Percentiles rank a stretch among this genome's conserved stretches.
Evolutionary conservation across 768 basidiomycete species (phyloP).

Genomic region (Lyophyllum atratum): DNA sequence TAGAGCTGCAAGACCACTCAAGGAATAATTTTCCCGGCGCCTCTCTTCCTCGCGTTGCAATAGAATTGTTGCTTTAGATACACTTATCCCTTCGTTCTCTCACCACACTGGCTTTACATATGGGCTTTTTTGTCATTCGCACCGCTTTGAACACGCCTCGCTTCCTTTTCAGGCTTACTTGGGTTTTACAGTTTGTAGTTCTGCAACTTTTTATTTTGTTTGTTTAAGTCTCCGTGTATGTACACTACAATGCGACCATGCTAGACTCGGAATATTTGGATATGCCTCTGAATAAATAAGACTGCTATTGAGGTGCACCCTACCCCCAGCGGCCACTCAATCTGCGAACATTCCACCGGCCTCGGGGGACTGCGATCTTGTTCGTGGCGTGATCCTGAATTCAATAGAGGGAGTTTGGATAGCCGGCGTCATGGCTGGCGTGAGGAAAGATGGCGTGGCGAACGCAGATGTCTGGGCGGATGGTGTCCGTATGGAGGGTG

Average conservation of each 20-base stretch:
- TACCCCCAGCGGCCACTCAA: constrained; percentile 5
- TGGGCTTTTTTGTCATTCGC: no score
- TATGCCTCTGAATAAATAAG: neutral
- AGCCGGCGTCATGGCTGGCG: neutral
- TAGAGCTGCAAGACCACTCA: constrained; percentile 7
- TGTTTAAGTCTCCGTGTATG: neutral
- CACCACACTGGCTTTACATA: no score
- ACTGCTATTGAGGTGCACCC: neutral
- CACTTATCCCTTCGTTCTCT: no score
- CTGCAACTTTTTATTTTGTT: neutral
- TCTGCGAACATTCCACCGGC: constrained; percentile 38
- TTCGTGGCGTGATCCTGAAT: constrained; percentile 7
- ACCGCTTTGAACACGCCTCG: no score
- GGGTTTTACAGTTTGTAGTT: no score
- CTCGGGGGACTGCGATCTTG: constrained; percentile 17
- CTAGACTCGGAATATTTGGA: neutral
- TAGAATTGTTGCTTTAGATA: neutral
- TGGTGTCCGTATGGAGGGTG: neutral
- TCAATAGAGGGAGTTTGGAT: neutral
- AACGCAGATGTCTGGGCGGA: neutral
- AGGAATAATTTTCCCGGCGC: constrained; percentile 5
- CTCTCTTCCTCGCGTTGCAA: neutral
- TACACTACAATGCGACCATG: neutral
- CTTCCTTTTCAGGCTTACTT: no score
- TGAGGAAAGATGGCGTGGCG: neutral